Percentiles rank a stretch among this genome's conserved stretches.
Evolutionary conservation across 2,329 filamentous ascomycete genomes (phyloP).

Genomic region (Raffaelea deltoideospora): DNA sequence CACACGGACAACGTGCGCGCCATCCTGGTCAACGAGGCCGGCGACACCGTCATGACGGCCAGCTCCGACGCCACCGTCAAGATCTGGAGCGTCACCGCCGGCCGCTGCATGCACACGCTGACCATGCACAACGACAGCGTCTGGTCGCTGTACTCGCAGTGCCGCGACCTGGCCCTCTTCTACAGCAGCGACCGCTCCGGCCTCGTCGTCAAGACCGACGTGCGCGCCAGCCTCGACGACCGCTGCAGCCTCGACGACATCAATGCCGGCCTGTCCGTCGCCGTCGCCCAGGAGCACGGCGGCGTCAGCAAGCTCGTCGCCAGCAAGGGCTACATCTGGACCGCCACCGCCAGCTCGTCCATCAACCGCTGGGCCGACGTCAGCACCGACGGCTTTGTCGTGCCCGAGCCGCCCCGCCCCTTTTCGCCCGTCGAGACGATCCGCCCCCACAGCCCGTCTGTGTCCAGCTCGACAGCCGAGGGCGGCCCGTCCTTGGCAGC

Average conservation of each 20-base stretch:
- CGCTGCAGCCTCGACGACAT: constrained; percentile 24
- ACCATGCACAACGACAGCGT: constrained; percentile 99
- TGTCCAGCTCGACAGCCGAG: constrained; percentile 20
- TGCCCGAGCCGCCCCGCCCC: constrained; percentile 1
- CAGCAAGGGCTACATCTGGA: constrained; percentile 71
- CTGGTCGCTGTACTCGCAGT: constrained; percentile 85
- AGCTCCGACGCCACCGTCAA: constrained; percentile 96
- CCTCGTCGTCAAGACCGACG: constrained; percentile 90
- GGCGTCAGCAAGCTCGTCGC: constrained; percentile 56
- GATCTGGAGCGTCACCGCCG: constrained; percentile 90
- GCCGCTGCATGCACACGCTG: constrained; percentile 91
- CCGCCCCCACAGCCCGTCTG: constrained; percentile 11
- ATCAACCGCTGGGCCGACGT: constrained; percentile 87
- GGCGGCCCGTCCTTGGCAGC: constrained; percentile 14
- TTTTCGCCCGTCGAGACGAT: constrained; percentile 4
- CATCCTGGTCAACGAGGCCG: constrained; percentile 76
- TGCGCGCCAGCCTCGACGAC: constrained; percentile 58
- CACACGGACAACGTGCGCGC: constrained; percentile 91
- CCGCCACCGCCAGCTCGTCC: constrained; percentile 75
- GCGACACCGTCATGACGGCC: constrained; percentile 83
- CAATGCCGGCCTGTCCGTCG: constrained; percentile 79
- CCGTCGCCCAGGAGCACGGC: constrained; percentile 84
- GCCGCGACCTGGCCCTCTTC: constrained; percentile 74
- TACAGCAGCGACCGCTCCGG: constrained; percentile 91
- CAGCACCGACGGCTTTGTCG: constrained; percentile 44